These are phyloP conservation scores for Beauveria bassiana DNA, from an alignment of 2,329 filamentous ascomycete genomes.

Conservation along the genomic window DNA sequence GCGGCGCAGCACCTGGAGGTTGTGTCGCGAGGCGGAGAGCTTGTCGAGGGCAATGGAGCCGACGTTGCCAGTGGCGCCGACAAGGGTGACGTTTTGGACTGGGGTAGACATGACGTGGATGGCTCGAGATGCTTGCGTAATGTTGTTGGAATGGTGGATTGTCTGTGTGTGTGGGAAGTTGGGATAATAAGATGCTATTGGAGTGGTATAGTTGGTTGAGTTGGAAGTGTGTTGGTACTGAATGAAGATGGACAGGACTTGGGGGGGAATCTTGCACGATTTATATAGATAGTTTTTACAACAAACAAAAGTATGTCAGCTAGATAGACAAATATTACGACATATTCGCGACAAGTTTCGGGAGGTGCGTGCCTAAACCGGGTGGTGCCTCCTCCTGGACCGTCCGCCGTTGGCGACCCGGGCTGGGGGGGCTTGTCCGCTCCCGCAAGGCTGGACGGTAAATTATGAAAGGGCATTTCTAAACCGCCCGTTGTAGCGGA, in stretches of 20 bases:
- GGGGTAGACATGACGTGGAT: constrained; percentile 1
- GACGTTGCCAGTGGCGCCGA: constrained; percentile 15
- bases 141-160: neutral
- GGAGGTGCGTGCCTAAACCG: neutral
- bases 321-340: neutral
- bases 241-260: neutral
- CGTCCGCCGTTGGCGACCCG: no score
- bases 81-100: constrained; percentile 20
- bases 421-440: no score
- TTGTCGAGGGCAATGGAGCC: constrained; percentile 3
- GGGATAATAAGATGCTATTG: no score
- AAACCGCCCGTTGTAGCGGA: no score
- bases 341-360: neutral
- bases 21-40: constrained; percentile 13
- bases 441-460: no score
- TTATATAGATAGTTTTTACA: neutral
- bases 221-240: neutral
- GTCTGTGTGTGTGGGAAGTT: neutral
- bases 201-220: no score
- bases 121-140: neutral
- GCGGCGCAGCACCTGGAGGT: constrained; percentile 43
- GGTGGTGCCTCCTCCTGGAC: neutral
- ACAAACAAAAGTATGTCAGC: no score
- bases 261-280: neutral
- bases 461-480: no score